A percentile compares a stretch with the other conserved stretches of the same genome.
phyloP scores from a whole-genome alignment of 2,329 filamentous ascomycete species.

The Cladosporium phlei region DNA sequence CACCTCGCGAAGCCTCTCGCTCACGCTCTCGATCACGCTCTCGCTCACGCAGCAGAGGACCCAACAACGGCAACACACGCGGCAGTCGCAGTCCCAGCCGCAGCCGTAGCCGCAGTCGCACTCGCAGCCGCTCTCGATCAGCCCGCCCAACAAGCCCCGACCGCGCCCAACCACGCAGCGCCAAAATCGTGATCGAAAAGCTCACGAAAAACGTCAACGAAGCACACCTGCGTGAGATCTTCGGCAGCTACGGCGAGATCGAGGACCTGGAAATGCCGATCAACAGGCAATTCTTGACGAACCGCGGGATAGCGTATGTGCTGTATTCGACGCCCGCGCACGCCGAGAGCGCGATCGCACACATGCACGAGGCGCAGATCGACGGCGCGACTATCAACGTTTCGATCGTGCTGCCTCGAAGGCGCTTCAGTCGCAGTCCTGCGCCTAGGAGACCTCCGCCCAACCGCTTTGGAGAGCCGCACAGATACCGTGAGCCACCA shows the following conservation, averaged over 20 bases:
- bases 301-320: conserved; percentile 90
- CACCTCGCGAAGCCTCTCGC: conserved; percentile 31
- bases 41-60: conserved; percentile 27
- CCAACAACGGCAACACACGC: conserved; percentile 34
- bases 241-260: conserved; percentile 80
- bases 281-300: conserved; percentile 79
- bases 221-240: conserved; percentile 84
- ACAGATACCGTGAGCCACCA: conserved; percentile 27
- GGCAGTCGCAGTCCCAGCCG: conserved; percentile 16
- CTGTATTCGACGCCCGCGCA: conserved; percentile 71
- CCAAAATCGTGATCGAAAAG: conserved; percentile 89
- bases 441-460: conserved; percentile 62
- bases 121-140: conserved; percentile 12
- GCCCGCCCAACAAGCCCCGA: conserved; percentile 11
- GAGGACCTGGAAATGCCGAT: conserved; percentile 84
- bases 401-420: conserved; percentile 78
- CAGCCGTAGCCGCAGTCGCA: conserved; percentile 16
- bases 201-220: conserved; percentile 93
- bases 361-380: conserved; percentile 97
- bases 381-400: conserved; percentile 80
- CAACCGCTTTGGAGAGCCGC: conserved; percentile 42
- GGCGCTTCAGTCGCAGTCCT: conserved; percentile 76
- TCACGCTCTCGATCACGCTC: conserved; percentile 35
- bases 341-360: conserved; percentile 82
- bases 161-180: conserved; percentile 22